phyloP scores from a whole-genome alignment of 2,329 filamentous ascomycete genomes.

The Phoma sp. region DNA sequence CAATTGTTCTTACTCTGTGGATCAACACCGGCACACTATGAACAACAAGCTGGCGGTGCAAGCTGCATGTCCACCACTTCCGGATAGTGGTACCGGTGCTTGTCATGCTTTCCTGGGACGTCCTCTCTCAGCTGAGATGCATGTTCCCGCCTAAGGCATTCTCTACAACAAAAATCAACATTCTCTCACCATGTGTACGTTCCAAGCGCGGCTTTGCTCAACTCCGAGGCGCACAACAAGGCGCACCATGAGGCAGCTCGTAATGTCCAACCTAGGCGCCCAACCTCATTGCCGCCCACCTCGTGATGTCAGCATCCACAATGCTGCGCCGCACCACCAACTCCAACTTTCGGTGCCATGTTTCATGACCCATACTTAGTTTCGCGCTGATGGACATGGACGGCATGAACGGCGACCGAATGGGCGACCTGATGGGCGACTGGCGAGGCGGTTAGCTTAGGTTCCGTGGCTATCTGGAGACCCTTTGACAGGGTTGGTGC shows the following conservation, averaged over 20 bases:
- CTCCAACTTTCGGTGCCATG: not conserved
- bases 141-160: too few relatives aligned
- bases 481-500: not conserved
- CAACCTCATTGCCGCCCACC: constrained; percentile 8
- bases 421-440: constrained; percentile 11
- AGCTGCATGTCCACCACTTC: too few relatives aligned
- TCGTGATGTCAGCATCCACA: constrained; percentile 5
- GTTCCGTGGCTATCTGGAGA: not conserved
- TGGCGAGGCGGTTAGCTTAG: constrained; percentile 4
- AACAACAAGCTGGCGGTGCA: too few relatives aligned
- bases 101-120: too few relatives aligned
- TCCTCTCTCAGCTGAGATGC: too few relatives aligned
- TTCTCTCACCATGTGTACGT: not conserved
- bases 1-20: too few relatives aligned
- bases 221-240: constrained; percentile 21
- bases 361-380: constrained; percentile 13
- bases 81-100: too few relatives aligned
- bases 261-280: constrained; percentile 10
- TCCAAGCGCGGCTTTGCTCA: constrained; percentile 26
- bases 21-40: too few relatives aligned
- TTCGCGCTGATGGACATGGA: constrained; percentile 6
- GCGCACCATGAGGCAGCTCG: constrained; percentile 19
- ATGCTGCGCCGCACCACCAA: constrained; percentile 18
- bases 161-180: not conserved
- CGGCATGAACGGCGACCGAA: constrained; percentile 5